phyloP scores from a whole-genome alignment of 2,329 filamentous ascomycete species.

The Lachnellula arida region DNA sequence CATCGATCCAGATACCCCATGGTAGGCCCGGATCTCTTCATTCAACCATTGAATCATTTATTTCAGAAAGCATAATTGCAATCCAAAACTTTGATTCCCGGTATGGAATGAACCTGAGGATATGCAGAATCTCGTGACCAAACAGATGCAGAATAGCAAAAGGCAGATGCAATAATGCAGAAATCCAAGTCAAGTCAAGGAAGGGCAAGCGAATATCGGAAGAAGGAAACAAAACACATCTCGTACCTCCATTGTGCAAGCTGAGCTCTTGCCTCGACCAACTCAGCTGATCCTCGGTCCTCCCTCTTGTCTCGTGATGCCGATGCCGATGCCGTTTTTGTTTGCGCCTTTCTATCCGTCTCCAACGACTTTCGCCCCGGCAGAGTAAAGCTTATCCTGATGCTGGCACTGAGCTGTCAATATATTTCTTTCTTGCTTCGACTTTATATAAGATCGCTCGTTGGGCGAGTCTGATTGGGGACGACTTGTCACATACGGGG shows the following conservation, averaged over 20 bases:
- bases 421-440: background rate
- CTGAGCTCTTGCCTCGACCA: background rate
- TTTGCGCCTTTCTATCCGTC: background rate
- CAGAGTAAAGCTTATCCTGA: background rate
- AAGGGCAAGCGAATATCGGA: background rate
- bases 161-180: background rate
- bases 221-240: background rate
- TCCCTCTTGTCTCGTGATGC: background rate
- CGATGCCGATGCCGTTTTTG: background rate
- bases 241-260: slow-evolving; percentile 13
- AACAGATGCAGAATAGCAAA: background rate
- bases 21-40: background rate
- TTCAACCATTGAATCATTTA: too few relatives aligned
- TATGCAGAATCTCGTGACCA: background rate
- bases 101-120: background rate
- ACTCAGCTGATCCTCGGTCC: background rate
- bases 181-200: background rate
- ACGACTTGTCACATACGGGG: background rate
- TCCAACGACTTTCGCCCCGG: background rate
- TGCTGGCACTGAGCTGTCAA: background rate
- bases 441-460: background rate
- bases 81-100: background rate
- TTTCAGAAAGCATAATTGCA: background rate
- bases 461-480: background rate
- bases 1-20: background rate